Evolutionary conservation across 2,329 filamentous ascomycete genomes (phyloP), one percentile per base, ranked within the genome.

Genomic region (Pseudocercospora vitis): DNA sequence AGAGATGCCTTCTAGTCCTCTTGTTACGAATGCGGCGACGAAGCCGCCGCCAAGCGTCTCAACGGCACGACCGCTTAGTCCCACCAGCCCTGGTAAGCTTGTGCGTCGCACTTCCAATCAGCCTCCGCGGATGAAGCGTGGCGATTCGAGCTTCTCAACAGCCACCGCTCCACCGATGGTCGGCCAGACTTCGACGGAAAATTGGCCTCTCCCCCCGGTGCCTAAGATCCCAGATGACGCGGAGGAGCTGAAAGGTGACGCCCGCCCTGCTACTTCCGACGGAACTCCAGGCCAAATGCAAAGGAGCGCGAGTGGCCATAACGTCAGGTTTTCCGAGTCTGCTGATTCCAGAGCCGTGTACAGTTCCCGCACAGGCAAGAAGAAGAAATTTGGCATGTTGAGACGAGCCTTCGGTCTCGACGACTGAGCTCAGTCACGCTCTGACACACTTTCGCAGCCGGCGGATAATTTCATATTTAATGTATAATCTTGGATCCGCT

Each of bases 361-460:
- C 26, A 66, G 71, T 35, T 61, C 68, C 11, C 57, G 69, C 48
- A 71, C 68, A 4, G 67, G 70, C 40, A 77, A 75, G 69, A 81
- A 80, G 73, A 89, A 88, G 78, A 87, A 85, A 71, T 89, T 89
- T 70, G 78, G 79, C 35, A 73, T 76, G 50, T 70, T 89, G 66
- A 81, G 86, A 68, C 81, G 77, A 68, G 85, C 86, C 69, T 87
- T 89, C 71, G 75, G 78, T 45, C 68, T 84, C 46, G 71, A 81
- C 65, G 79, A 81, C 63, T 83, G 45, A 44, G 18, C 6, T 7
- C 7, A n/a, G 16, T 33, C 26, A n/a, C 19, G 46, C n/a, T 37
- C 31, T 21, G 26, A 21, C 4, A 37, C n/a, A 5, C 2, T 2
- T 40, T n/a, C 16, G 40, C 40, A 28, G 14, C 12, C 23, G 14